phyloP scores from a whole-genome alignment of 1,284 basidiomycete species.

The Malassezia arunalokei region DNA sequence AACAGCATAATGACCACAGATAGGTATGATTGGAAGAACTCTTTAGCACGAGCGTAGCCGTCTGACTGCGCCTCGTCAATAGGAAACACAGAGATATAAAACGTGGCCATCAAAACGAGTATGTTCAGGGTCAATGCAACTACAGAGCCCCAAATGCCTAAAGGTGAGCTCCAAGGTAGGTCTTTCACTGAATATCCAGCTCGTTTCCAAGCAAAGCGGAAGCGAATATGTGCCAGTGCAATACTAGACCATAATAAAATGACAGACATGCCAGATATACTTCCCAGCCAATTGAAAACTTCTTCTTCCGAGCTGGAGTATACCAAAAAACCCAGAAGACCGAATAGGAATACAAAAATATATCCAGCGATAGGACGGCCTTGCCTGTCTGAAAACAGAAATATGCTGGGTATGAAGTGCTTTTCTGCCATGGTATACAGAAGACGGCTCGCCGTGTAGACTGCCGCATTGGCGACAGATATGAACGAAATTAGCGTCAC shows the following conservation, averaged over 20 bases:
- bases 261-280: constrained; percentile 50
- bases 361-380: constrained; percentile 47
- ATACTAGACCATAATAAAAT: constrained; percentile 49
- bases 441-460: constrained; percentile 47
- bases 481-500: constrained; percentile 48
- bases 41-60: constrained; percentile 37
- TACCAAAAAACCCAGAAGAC: constrained; percentile 37
- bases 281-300: constrained; percentile 50
- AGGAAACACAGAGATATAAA: constrained; percentile 30
- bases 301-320: constrained; percentile 32
- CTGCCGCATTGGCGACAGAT: constrained; percentile 47
- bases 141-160: constrained; percentile 49
- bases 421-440: constrained; percentile 40
- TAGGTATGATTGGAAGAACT: constrained; percentile 50
- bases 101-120: constrained; percentile 23
- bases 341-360: constrained; percentile 45
- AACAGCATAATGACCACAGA: constrained; percentile 35
- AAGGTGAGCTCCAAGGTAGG: constrained; percentile 49
- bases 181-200: constrained; percentile 49
- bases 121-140: constrained; percentile 46
- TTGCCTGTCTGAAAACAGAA: constrained; percentile 49
- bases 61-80: constrained; percentile 33
- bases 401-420: constrained; percentile 48
- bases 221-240: constrained; percentile 46
- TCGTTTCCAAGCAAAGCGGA: constrained; percentile 48